Conservation (phyloP, 2,329 filamentous ascomycete species). For the Cytospora piceae region DNA sequence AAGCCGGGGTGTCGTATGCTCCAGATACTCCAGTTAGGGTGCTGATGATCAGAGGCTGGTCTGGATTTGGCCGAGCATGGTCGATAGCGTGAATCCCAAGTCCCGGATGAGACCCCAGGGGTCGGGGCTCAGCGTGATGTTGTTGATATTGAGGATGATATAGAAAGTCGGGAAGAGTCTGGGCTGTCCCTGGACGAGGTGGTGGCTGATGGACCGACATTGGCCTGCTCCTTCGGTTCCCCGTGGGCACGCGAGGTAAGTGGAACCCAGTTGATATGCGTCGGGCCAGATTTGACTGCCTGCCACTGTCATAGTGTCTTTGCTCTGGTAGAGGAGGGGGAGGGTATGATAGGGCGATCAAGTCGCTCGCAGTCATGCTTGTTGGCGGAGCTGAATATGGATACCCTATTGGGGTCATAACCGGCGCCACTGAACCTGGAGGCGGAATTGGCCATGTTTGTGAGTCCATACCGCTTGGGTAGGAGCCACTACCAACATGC, state of each 20-base stretch:
- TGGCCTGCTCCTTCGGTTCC: conserved; percentile 33
- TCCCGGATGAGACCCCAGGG: conserved; percentile 33
- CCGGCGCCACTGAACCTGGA: conserved; percentile 33
- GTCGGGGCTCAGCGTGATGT: conserved; percentile 18
- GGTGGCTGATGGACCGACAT: conserved; percentile 21
- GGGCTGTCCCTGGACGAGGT: conserved; percentile 8
- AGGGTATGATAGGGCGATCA: conserved; percentile 43
- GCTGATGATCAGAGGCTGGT: conserved; percentile 64
- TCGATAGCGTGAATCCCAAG: conserved; percentile 29
- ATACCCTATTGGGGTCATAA: conserved; percentile 37
- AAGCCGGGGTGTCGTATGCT: conserved; percentile 52
- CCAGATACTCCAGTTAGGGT: conserved; percentile 60
- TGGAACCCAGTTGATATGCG: conserved; percentile 50
- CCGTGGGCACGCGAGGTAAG: conserved; percentile 47
- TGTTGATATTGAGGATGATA: conserved; percentile 23
- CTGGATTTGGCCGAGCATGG: conserved; percentile 40
- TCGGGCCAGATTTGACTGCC: conserved; percentile 42
- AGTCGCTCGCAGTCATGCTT: conserved; percentile 39
- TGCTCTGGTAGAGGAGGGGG: conserved; percentile 47
- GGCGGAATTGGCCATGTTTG: conserved; percentile 53
- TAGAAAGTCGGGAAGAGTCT: conserved; percentile 17
- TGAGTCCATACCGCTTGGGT: conserved; percentile 36
- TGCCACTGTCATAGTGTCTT: conserved; percentile 44
- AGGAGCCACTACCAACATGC: conserved; percentile 33
- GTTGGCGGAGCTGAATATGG: conserved; percentile 48